phyloP scores from a whole-genome alignment of 2,329 filamentous ascomycete genomes.

The Pseudocercospora eumusae region DNA sequence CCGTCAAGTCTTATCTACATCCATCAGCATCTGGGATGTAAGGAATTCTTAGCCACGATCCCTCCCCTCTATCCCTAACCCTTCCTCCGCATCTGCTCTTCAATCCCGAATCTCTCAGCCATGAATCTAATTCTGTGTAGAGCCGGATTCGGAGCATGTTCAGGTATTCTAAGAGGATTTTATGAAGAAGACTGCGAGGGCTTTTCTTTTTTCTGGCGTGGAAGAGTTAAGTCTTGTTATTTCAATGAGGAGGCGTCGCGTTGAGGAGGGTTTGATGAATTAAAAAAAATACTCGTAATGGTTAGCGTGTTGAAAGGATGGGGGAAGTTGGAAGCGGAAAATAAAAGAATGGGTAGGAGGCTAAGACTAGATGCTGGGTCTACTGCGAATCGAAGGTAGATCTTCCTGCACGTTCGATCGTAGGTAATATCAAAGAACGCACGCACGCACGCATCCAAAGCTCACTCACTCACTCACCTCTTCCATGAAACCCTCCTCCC shows the following conservation, averaged over 20 bases:
- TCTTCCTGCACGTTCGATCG: too few species aligned
- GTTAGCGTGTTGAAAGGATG: too few species aligned
- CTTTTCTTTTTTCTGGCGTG: neutral
- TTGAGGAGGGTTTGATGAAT: neutral
- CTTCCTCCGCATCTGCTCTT: conserved; percentile 16
- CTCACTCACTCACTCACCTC: conserved; percentile 10
- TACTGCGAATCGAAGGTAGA: neutral
- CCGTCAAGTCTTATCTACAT: too few species aligned
- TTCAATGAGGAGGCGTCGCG: conserved; percentile 10
- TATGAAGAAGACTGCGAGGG: conserved; percentile 18
- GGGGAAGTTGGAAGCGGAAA: too few species aligned
- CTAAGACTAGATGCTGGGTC: too few species aligned
- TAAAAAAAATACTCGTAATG: too few species aligned
- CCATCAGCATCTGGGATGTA: too few species aligned
- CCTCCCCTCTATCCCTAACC: neutral
- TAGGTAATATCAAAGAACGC: too few species aligned
- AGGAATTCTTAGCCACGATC: neutral
- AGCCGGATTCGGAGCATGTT: conserved; percentile 9
- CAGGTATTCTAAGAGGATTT: conserved; percentile 5
- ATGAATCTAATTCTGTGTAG: conserved; percentile 13
- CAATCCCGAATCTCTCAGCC: conserved; percentile 17
- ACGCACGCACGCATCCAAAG: too few species aligned
- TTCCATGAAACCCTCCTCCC: conserved; percentile 17
- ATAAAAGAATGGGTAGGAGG: too few species aligned
- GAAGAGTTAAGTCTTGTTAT: conserved; percentile 6